These are phyloP conservation scores for Angophora floribunda DNA, from an alignment of 345 rosid genomes.

Conservation along the genomic window DNA sequence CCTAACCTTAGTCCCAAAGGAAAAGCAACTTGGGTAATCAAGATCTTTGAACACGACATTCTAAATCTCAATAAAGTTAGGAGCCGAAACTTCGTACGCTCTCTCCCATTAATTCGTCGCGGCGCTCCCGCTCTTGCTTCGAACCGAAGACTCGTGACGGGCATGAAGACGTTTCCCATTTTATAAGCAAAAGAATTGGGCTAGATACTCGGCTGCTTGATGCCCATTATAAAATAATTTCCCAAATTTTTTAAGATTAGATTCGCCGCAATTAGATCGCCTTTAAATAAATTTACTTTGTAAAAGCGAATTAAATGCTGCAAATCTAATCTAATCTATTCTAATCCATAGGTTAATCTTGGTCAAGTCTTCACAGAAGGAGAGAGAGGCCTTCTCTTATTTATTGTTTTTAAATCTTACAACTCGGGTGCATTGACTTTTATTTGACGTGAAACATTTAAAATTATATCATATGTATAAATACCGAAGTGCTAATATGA, in stretches of 20 bases:
- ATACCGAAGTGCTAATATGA: background rate
- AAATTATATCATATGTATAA: background rate
- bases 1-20: background rate
- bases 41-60: background rate
- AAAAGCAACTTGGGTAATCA: background rate
- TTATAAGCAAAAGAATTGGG: background rate
- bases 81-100: background rate
- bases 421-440: background rate
- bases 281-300: background rate
- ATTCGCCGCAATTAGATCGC: background rate
- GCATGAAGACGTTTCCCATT: background rate
- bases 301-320: background rate
- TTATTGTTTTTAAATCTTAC: background rate
- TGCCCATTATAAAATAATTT: background rate
- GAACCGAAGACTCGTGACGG: background rate
- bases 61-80: background rate
- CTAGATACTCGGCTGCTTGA: background rate
- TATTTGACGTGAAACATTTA: background rate
- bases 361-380: background rate
- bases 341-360: background rate
- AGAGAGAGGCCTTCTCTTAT: background rate
- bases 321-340: background rate
- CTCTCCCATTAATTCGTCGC: background rate
- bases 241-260: background rate
- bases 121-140: background rate